Evolutionary conservation across 1,284 basidiomycete genomes (phyloP).

Genomic region (Ganoderma resinaceum): DNA sequence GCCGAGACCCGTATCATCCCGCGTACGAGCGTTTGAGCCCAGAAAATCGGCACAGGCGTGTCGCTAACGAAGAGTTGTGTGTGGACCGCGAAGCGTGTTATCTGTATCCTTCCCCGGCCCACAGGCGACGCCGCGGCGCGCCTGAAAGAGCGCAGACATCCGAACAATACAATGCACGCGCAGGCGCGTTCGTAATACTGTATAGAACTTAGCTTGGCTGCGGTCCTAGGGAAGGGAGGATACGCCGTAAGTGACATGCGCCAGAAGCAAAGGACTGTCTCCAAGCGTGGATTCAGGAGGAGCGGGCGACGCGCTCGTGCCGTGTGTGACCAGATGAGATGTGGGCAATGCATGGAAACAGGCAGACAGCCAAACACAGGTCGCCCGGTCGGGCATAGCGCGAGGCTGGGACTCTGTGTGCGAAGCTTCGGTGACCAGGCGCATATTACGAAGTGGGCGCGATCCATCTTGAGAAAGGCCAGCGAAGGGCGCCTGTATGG

Average conservation of each 20-base stretch:
- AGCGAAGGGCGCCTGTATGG: neutral
- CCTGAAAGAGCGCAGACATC: neutral
- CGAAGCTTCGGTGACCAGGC: slow-evolving; percentile 4
- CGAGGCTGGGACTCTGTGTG: neutral
- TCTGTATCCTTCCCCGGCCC: neutral
- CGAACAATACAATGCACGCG: neutral
- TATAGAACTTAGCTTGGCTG: slow-evolving; percentile 6
- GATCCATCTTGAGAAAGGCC: neutral
- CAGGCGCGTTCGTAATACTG: neutral
- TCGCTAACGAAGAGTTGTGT: neutral
- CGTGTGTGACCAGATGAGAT: slow-evolving; percentile 6
- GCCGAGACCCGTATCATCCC: neutral
- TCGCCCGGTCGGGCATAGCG: neutral
- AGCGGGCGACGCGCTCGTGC: neutral
- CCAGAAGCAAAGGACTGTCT: neutral
- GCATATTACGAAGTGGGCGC: slow-evolving; percentile 5
- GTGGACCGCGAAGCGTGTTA: slow-evolving; percentile 1
- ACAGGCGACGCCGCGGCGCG: neutral
- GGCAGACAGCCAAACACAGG: slow-evolving; percentile 1
- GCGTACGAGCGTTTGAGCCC: neutral
- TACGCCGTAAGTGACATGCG: neutral
- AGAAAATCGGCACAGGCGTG: neutral
- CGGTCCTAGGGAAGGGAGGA: slow-evolving; percentile 7
- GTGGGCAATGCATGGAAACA: neutral
- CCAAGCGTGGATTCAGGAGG: neutral